A percentile compares a stretch with the other conserved stretches of the same genome.
These are phyloP conservation scores for Penicillium sp. DNA, from an alignment of 2,329 filamentous ascomycete genomes.

Conservation along the genomic window DNA sequence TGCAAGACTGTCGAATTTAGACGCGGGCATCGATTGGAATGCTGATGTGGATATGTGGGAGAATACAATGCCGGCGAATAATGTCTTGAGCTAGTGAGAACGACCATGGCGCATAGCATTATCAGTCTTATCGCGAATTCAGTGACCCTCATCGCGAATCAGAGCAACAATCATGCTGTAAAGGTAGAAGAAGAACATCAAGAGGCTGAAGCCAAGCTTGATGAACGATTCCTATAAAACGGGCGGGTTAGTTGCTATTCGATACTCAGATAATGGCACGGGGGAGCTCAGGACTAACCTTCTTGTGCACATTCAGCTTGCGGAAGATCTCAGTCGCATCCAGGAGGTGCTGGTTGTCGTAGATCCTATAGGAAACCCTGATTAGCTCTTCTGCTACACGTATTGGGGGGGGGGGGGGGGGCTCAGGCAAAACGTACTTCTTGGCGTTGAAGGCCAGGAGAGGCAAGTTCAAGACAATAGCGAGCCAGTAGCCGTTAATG, in stretches of 20 bases:
- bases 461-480: slow-evolving; percentile 87
- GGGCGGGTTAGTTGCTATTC: slow-evolving; percentile 9
- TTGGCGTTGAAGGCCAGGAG: slow-evolving; percentile 92
- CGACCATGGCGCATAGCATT: slow-evolving; percentile 42
- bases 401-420: too few relatives aligned
- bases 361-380: slow-evolving; percentile 63
- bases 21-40: background rate
- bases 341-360: slow-evolving; percentile 94
- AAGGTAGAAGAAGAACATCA: slow-evolving; percentile 99
- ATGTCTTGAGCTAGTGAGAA: slow-evolving; percentile 18
- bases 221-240: slow-evolving; percentile 84
- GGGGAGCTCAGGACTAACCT: slow-evolving; percentile 56
- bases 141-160: slow-evolving; percentile 91
- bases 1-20: background rate
- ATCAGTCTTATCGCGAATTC: slow-evolving; percentile 48
- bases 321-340: slow-evolving; percentile 99
- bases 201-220: slow-evolving; percentile 96
- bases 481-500: slow-evolving; percentile 98
- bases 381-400: slow-evolving; percentile 19
- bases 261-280: background rate
- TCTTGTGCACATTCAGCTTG: slow-evolving; percentile 98
- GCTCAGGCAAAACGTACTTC: slow-evolving; percentile 81
- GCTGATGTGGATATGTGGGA: background rate
- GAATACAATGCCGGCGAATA: slow-evolving; percentile 3
- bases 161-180: slow-evolving; percentile 98